Evolutionary conservation across 305 asterid species (phyloP).

Genomic region (Fraxinus sp.): DNA sequence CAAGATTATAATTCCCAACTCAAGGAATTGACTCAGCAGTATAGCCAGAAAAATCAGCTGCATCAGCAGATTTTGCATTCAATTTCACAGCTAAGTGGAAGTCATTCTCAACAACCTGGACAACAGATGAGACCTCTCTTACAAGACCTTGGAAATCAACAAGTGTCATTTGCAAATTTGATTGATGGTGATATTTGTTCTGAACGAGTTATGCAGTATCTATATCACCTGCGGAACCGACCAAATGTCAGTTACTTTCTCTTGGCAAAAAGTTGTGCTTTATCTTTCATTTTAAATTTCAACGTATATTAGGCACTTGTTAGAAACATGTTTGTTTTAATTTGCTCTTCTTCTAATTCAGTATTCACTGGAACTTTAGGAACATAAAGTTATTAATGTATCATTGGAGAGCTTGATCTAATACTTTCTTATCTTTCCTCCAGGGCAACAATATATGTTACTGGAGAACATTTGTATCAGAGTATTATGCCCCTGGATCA

Average conservation of each 20-base stretch:
- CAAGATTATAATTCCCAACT: slow-evolving; percentile 37
- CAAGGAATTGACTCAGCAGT: slow-evolving; percentile 29
- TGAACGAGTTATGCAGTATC: slow-evolving; percentile 44
- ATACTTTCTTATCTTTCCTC: not conserved
- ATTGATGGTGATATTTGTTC: slow-evolving; percentile 47
- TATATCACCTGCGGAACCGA: slow-evolving; percentile 41
- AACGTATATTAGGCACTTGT: not conserved
- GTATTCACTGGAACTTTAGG: not conserved
- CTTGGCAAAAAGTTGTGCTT: not conserved
- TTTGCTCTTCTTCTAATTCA: not conserved
- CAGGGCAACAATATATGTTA: slow-evolving; percentile 50
- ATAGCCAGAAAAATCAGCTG: slow-evolving; percentile 27
- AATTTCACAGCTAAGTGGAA: slow-evolving; percentile 28
- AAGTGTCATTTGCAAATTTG: slow-evolving; percentile 29
- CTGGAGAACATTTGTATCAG: slow-evolving; percentile 60
- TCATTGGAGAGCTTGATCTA: not conserved
- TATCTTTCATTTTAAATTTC: slow-evolving; percentile 9
- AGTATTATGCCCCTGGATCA: slow-evolving; percentile 55
- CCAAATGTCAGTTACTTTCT: slow-evolving; percentile 42
- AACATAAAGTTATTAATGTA: not conserved
- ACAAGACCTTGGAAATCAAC: slow-evolving; percentile 35
- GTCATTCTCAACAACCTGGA: slow-evolving; percentile 26
- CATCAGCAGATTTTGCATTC: slow-evolving; percentile 33
- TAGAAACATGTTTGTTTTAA: not conserved
- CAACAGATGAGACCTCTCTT: slow-evolving; percentile 29